These are phyloP conservation scores for Psidium friedrichsthalianum DNA, from an alignment of 345 rosid genomes.

Conservation along the genomic window DNA sequence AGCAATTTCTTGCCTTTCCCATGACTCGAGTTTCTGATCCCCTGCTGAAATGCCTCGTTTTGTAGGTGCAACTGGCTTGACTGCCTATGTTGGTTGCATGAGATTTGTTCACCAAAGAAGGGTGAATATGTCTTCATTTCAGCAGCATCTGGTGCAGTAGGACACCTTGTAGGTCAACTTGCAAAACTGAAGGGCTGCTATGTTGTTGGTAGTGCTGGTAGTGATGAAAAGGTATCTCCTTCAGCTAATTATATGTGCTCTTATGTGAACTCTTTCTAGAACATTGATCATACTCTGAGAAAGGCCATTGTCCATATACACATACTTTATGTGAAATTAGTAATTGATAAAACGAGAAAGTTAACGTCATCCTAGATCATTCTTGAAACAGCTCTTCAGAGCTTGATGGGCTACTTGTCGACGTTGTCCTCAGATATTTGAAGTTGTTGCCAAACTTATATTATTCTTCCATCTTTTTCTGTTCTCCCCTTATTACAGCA, in stretches of 20 bases:
- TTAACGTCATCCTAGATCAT: neutral
- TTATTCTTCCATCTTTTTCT: neutral
- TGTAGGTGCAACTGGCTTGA: neutral
- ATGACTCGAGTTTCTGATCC: neutral
- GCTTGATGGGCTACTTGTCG: neutral
- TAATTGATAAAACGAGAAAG: neutral
- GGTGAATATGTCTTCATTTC: conserved; percentile 2
- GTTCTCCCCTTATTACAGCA: neutral
- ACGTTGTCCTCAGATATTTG: neutral
- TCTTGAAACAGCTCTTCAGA: neutral
- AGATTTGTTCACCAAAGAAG: neutral
- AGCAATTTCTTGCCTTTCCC: neutral
- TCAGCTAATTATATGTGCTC: neutral
- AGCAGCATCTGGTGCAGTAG: conserved; percentile 6
- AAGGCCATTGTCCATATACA: neutral
- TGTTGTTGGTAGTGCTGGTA: conserved; percentile 10
- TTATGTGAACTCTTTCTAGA: neutral
- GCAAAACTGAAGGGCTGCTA: conserved; percentile 15
- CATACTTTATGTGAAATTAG: neutral
- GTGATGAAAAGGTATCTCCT: conserved; percentile 3
- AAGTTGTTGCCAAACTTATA: neutral
- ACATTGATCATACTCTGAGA: neutral
- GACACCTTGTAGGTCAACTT: conserved; percentile 9
- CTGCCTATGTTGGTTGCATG: conserved; percentile 2
- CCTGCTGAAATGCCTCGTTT: neutral